Evolutionary conservation across 257 asterid species (phyloP), one percentile per base, ranked within the genome.

Genomic region (Jacaranda mimosifolia): DNA sequence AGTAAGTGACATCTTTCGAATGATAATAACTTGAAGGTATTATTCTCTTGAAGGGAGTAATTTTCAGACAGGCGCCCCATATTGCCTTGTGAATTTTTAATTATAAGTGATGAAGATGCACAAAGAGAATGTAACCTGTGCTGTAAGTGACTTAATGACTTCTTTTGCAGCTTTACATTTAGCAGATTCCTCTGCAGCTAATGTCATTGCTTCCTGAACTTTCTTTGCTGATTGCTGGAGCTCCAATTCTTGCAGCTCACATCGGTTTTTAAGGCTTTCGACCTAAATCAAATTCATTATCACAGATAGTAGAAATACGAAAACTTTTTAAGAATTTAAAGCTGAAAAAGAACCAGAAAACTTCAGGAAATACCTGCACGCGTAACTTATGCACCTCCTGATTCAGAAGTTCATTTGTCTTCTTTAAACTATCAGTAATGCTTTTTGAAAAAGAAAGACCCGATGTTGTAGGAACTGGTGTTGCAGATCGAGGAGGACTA

Each of bases 101-200:
- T 49, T 59, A 79, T 65, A 7, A 5, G 57, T 13, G 53, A 72
- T 35, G 42, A 64, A 63, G 67, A 62, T 32, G 48, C 40, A 48
- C 65, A 63, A 78, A 71, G 73, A 7, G 60, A 42, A 53, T 19
- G 70, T 70, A 52, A 93, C 99, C 98, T 95, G 99, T 4, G 96
- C 90, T 19, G 97, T 87, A 49, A 95, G 98, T 17, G 97, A 91
- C 77, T 91, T 95, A 32, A 93, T 95, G 77, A 93, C 98, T 77
- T 93, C 99, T 82, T 95, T 95, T 63, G 98, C 99, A 73, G 97
- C 97, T 88, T 84, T 91, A 83, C 94, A 90, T 82, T 93, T 95
- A 38, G 93, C 89, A 66, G 98, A 91, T 86, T 95, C 99, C 70
- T 95, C 99, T 11, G 96, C 84, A 70, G 97, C 98, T 74, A 91